Conservation (phyloP, 495 filamentous ascomycete species). For the Penicillium goetzii region DNA sequence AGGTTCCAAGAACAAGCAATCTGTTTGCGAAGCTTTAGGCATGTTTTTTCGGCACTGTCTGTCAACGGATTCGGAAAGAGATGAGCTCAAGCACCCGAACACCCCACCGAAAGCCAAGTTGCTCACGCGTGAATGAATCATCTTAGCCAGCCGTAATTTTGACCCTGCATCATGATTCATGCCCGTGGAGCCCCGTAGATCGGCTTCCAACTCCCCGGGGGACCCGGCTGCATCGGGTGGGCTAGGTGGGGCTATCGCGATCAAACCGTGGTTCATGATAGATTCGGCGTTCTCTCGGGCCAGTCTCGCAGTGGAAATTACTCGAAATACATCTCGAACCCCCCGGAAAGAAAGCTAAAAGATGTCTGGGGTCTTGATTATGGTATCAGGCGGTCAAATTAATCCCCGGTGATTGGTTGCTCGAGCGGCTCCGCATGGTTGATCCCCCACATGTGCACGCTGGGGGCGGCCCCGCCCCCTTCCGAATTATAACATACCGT, state of each 20-base stretch:
- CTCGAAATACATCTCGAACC: background rate
- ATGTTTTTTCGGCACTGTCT: background rate
- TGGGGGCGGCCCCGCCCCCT: constrained; percentile 18
- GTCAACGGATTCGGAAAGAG: background rate
- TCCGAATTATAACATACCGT: background rate
- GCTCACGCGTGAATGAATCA: background rate
- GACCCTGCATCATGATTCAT: background rate
- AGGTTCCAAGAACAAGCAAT: background rate
- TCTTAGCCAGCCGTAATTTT: background rate
- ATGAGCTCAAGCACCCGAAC: background rate
- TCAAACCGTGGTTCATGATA: constrained; percentile 1
- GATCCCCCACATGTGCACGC: constrained; percentile 14
- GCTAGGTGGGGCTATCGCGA: background rate
- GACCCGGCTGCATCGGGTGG: constrained; percentile 2
- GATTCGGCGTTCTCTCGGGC: background rate
- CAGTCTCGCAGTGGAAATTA: background rate
- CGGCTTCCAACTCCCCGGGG: background rate
- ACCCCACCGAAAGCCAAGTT: background rate
- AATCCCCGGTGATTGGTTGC: background rate
- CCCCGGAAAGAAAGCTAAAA: background rate
- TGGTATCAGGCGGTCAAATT: background rate
- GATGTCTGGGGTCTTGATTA: background rate
- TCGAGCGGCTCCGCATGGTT: constrained; percentile 4
- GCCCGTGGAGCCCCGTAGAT: background rate
- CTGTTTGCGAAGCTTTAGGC: background rate